Conservation (phyloP, 179 eudicot species). For the Vitellaria paradoxa region DNA sequence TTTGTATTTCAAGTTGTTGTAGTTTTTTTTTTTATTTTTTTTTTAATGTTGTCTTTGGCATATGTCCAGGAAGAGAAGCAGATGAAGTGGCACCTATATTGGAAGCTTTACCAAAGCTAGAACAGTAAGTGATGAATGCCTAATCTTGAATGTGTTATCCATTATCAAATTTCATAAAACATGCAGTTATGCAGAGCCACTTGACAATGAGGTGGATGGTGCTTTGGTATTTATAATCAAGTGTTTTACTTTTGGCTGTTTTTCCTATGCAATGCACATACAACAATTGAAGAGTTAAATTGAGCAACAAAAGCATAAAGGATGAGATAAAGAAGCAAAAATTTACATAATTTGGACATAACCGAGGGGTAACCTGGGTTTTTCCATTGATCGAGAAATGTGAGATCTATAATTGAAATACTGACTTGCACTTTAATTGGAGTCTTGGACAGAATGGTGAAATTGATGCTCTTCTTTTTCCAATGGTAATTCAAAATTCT, state of each 20-base stretch:
- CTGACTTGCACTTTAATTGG: not conserved
- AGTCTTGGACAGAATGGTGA: not conserved
- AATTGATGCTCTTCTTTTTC: not conserved
- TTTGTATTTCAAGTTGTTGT: not conserved
- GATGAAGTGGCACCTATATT: constrained; percentile 85
- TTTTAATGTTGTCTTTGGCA: not conserved
- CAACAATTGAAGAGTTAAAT: not conserved
- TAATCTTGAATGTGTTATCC: not conserved
- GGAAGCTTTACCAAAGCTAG: constrained; percentile 88
- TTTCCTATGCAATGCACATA: not conserved
- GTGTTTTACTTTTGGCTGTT: not conserved
- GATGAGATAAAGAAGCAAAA: constrained; percentile 8
- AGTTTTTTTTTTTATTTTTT: no score
- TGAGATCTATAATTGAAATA: not conserved
- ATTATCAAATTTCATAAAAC: not conserved
- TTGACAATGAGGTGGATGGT: constrained; percentile 6
- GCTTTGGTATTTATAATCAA: not conserved
- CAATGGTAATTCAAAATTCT: not conserved
- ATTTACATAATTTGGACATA: constrained; percentile 4
- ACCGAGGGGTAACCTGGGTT: not conserved
- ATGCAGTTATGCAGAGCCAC: not conserved
- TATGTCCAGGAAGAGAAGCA: constrained; percentile 82
- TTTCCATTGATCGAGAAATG: not conserved
- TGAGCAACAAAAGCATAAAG: not conserved
- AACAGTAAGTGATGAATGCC: constrained; percentile 60